Conservation (phyloP, 73 alveolate species). For the Blepharisma stoltei region DNA sequence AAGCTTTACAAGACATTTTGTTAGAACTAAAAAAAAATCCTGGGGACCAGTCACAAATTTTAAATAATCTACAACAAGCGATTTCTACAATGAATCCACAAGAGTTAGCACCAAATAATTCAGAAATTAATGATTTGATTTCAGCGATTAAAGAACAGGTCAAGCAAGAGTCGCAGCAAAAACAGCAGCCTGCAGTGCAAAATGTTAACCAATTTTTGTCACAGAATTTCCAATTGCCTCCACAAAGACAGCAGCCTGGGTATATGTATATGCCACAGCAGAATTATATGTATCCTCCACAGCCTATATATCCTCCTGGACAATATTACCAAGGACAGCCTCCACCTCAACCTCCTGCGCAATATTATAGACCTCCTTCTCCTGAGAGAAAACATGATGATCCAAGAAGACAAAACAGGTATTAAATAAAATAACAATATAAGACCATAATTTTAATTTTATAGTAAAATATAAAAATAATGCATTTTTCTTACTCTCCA, state of each 20-base stretch:
- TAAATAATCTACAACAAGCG: conserved; percentile 2
- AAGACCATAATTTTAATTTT: no score
- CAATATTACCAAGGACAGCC: not conserved
- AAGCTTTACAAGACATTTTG: conserved; percentile 6
- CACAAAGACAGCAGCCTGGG: not conserved
- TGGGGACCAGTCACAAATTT: not conserved
- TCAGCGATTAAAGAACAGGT: not conserved
- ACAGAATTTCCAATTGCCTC: not conserved
- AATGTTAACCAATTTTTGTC: conserved; percentile 23
- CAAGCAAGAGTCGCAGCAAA: conserved; percentile 8
- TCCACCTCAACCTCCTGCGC: no score
- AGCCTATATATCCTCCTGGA: conserved; percentile 22
- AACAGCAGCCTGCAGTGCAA: not conserved
- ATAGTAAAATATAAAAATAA: no score
- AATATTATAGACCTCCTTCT: conserved; percentile 15
- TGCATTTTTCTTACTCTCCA: no score
- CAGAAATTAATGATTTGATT: conserved; percentile 18
- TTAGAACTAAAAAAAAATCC: not conserved
- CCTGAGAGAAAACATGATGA: conserved; percentile 20
- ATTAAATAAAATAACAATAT: not conserved
- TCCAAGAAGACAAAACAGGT: not conserved
- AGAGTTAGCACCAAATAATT: not conserved
- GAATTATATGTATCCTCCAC: conserved; percentile 16
- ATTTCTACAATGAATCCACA: not conserved
- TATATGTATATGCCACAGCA: conserved; percentile 14